Evolutionary conservation across 305 asterid species (phyloP), one percentile per base, ranked within the genome.

Genomic region (Fraxinus baroniana): DNA sequence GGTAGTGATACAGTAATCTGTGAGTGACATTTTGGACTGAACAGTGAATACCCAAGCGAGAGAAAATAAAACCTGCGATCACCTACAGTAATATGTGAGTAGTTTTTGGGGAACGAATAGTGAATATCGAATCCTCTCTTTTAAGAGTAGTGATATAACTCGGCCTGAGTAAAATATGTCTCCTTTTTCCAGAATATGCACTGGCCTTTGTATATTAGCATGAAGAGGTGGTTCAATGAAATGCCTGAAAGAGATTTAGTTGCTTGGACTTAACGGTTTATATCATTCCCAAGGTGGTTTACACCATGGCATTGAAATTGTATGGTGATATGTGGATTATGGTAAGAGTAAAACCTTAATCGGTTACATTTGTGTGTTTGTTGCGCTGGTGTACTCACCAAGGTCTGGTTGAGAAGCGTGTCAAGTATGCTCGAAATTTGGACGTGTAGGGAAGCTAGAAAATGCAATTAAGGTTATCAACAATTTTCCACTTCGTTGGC

Each of bases 221-320:
- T 18, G 88, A 78, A 89, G 71, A 66, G 80, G 1, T 7, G 84
- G 85, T 89, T 85, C 13, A 78, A 85, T 55, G 81, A 71, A 74
- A 20, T 7, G 70, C 28, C 13, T 18, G 28, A 80, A 15, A 82
- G 79, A 74, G 86, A 82, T 74, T 15, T 49, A 49, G 60, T 15
- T 49, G 60, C 60, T 49, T 15, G 60, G 20, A 15, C 3, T 49
- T 6, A 49, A 49, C 18, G 60, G 20, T 49, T 49, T 17, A 49
- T 15, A 17, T 49, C 7, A 49, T 49, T 49, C 62, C 62, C 7
- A 49, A 49, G 62, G 7, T 15, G 62, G 20, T 49, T 15, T 15
- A 49, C 20, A 49, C 22, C 20, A 4, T 15, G 22, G 62, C 62
- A 49, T 15, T 15, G 62, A 49, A 15, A 49, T 49, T 49, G 62